Evolutionary conservation across 106 monocot genomes (phyloP).

Genomic region (Allium fistulosum): DNA sequence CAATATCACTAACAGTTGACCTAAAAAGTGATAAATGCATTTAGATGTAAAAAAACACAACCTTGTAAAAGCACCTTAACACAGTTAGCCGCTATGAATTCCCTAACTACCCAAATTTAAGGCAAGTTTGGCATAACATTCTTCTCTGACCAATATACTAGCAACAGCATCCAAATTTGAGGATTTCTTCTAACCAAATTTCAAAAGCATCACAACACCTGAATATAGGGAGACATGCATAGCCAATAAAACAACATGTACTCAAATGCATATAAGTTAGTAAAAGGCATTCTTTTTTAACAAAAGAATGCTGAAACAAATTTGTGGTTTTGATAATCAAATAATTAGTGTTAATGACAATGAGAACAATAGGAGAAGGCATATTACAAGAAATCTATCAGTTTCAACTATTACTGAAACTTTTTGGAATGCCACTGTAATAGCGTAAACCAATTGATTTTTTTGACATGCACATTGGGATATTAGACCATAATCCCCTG

Average conservation of each 20-base stretch:
- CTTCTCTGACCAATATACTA: slow-evolving; percentile 82
- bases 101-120: slow-evolving; percentile 62
- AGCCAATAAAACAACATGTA: not conserved
- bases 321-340: too few relatives aligned
- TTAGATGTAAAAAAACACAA: slow-evolving; percentile 9
- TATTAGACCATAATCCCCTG: too few relatives aligned
- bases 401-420: too few relatives aligned
- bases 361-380: too few relatives aligned
- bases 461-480: too few relatives aligned
- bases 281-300: not conserved
- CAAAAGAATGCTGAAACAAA: too few relatives aligned
- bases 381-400: too few relatives aligned
- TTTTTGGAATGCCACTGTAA: too few relatives aligned
- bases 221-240: not conserved
- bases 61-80: slow-evolving; percentile 93
- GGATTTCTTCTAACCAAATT: slow-evolving; percentile 75
- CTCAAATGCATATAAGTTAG: not conserved
- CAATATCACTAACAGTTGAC: not conserved
- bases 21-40: not conserved
- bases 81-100: slow-evolving; percentile 88
- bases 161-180: slow-evolving; percentile 53
- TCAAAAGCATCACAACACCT: slow-evolving; percentile 84
- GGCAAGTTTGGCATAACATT: slow-evolving; percentile 74
- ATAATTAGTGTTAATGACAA: too few relatives aligned
- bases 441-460: too few relatives aligned